Evolutionary conservation across 768 basidiomycete species (phyloP).

Genomic region (Serendipita sp.): DNA sequence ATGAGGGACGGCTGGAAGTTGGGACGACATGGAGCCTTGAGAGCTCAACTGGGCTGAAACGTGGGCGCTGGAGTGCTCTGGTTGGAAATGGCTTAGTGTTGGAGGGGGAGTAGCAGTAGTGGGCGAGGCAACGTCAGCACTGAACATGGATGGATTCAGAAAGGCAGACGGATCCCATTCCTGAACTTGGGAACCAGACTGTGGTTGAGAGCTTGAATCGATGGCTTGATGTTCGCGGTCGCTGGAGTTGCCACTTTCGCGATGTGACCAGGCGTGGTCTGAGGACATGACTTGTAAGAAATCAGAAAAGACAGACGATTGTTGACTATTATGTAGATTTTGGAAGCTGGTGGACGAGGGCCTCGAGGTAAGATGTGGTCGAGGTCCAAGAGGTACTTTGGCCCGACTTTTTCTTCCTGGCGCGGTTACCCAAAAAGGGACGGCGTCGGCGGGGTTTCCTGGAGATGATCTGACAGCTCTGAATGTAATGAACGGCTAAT

Average conservation of each 20-base stretch:
- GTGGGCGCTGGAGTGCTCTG: background rate
- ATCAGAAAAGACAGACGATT: background rate
- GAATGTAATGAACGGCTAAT: too few species aligned
- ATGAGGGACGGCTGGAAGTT: background rate
- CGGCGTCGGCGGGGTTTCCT: background rate
- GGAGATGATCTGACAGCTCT: background rate
- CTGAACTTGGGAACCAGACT: background rate
- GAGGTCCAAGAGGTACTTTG: background rate
- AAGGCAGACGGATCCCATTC: constrained; percentile 5
- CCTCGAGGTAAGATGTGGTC: background rate
- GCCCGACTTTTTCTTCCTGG: background rate
- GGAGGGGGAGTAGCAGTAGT: background rate
- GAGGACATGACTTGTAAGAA: background rate
- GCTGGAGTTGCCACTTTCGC: background rate
- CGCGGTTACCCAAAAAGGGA: background rate
- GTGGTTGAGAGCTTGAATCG: background rate
- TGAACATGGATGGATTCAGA: constrained; percentile 3
- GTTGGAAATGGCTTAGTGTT: background rate
- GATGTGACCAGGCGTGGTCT: background rate
- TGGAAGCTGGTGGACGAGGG: too few species aligned
- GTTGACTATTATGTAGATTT: too few species aligned
- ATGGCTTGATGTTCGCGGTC: background rate
- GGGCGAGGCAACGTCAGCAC: background rate
- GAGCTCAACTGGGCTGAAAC: background rate
- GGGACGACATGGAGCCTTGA: background rate